A percentile compares a stretch with the other conserved stretches of the same genome.
These are phyloP conservation scores for Fusarium anguioides DNA, from an alignment of 2,329 filamentous ascomycete species.

Conservation along the genomic window DNA sequence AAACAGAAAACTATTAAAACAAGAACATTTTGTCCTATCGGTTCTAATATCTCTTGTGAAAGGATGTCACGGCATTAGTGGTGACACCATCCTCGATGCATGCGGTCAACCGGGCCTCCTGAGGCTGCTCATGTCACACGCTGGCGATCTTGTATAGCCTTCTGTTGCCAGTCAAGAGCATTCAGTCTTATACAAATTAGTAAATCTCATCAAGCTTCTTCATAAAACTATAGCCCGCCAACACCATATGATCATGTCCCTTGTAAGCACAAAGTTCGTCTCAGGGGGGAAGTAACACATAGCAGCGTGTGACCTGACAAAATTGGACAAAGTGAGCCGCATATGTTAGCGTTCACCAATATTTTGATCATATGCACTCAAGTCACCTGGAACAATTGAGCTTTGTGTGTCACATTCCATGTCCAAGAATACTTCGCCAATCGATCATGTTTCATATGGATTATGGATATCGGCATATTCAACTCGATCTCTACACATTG, in stretches of 20 bases:
- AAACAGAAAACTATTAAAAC: not conserved
- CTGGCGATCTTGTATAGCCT: slow-evolving; percentile 18
- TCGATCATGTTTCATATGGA: not conserved
- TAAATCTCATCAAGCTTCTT: no score
- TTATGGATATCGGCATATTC: not conserved
- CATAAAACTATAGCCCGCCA: no score
- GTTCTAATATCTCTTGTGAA: not conserved
- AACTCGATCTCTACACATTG: not conserved
- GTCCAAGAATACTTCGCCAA: not conserved
- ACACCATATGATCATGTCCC: no score
- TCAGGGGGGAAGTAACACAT: no score
- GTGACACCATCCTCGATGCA: slow-evolving; percentile 4
- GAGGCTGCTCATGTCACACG: slow-evolving; percentile 9
- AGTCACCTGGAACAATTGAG: not conserved
- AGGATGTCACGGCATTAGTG: not conserved
- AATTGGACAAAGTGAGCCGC: no score
- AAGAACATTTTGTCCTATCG: not conserved
- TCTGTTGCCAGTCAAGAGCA: not conserved
- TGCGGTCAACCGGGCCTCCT: slow-evolving; percentile 12
- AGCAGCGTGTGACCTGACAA: no score
- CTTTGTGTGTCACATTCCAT: not conserved
- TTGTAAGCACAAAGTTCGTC: no score
- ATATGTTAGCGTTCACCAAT: no score
- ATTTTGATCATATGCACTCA: not conserved
- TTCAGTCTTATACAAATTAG: not conserved